These are phyloP conservation scores for Vicia faba DNA, from an alignment of 306 rosid genomes.

Conservation along the genomic window DNA sequence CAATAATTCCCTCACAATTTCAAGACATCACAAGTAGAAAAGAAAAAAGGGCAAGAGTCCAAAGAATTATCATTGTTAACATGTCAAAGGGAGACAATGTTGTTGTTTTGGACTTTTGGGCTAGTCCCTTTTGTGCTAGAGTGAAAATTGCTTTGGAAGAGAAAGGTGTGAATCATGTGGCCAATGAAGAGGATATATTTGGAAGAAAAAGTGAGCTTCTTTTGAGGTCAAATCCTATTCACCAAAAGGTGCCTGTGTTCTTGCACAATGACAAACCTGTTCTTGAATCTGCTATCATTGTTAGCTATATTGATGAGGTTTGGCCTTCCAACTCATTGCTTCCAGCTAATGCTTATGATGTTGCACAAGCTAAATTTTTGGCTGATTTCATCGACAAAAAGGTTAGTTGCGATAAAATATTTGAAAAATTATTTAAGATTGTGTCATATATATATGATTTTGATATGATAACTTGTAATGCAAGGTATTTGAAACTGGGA, in stretches of 20 bases:
- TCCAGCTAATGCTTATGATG: conserved; percentile 54
- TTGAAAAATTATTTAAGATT: too few species aligned
- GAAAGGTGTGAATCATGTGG: conserved; percentile 48
- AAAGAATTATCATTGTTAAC: neutral
- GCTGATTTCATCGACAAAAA: conserved; percentile 65
- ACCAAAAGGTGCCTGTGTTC: conserved; percentile 65
- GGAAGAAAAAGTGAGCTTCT: conserved; percentile 67
- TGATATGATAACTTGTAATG: conserved; percentile 6
- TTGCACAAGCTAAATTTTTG: conserved; percentile 69
- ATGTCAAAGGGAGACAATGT: conserved; percentile 56
- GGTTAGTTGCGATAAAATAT: conserved; percentile 36
- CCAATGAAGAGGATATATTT: conserved; percentile 59
- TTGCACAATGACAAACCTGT: conserved; percentile 60
- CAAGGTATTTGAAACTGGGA: conserved; percentile 55
- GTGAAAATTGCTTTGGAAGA: conserved; percentile 64
- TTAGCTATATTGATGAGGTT: conserved; percentile 53
- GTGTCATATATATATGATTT: neutral
- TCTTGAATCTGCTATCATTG: conserved; percentile 53
- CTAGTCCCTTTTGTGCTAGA: conserved; percentile 61
- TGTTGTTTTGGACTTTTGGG: conserved; percentile 55
- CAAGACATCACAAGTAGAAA: conserved; percentile 22
- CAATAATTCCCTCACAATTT: conserved; percentile 11
- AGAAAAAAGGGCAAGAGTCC: neutral
- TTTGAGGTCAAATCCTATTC: conserved; percentile 57
- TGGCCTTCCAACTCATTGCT: conserved; percentile 62